Evolutionary conservation across 2,329 filamentous ascomycete genomes (phyloP).

Genomic region (Penicillium janthinellum): DNA sequence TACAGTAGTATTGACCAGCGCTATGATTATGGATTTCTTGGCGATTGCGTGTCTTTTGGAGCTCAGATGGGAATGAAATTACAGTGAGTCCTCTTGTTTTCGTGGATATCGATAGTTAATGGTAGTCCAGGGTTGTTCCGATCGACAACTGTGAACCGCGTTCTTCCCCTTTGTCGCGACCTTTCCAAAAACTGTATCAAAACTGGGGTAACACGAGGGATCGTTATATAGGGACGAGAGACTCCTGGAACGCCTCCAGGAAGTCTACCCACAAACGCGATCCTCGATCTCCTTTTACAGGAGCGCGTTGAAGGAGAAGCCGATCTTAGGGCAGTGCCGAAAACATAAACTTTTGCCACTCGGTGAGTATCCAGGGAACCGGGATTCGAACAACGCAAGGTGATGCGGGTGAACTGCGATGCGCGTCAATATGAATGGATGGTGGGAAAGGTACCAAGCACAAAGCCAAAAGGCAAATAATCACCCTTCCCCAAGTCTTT

Average conservation of each 20-base stretch:
- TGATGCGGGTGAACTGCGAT: slow-evolving; percentile 19
- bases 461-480: neutral
- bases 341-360: slow-evolving; percentile 16
- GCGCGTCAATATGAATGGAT: slow-evolving; percentile 20
- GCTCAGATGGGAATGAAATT: neutral
- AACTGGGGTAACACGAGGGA: slow-evolving; percentile 9
- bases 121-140: neutral
- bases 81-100: neutral
- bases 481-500: neutral
- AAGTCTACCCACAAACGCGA: neutral
- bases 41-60: slow-evolving; percentile 1
- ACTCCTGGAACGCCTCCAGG: slow-evolving; percentile 6
- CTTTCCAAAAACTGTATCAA: neutral
- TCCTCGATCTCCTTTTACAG: neutral
- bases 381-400: slow-evolving; percentile 26
- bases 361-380: slow-evolving; percentile 20
- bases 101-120: neutral
- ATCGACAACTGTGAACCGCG: neutral
- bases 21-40: slow-evolving; percentile 8
- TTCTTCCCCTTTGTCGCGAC: slow-evolving; percentile 8
- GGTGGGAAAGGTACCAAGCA: neutral
- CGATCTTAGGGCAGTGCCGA: slow-evolving; percentile 10
- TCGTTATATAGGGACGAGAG: neutral
- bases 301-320: neutral
- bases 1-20: neutral